phyloP scores from a whole-genome alignment of 805 yeast genomes.

The Candida ulmi region DNA sequence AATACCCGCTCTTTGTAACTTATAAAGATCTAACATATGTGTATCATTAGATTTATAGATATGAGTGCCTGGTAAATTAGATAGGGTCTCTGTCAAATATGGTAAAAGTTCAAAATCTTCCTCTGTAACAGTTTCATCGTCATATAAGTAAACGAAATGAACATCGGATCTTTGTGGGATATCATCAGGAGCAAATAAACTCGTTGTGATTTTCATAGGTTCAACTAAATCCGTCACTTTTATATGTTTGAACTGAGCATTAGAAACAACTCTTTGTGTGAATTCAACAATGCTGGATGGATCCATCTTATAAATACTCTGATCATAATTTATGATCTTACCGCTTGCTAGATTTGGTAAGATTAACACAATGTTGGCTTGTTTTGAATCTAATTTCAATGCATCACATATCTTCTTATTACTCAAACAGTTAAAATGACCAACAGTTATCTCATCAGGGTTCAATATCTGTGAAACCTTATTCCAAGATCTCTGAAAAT shows the following conservation, averaged over 20 bases:
- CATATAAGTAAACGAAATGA: conserved; percentile 50
- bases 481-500: conserved; percentile 53
- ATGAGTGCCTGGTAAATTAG: conserved; percentile 51
- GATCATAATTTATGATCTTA: conserved; percentile 32
- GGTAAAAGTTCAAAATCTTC: conserved; percentile 64
- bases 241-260: conserved; percentile 33
- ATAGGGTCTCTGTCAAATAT: conserved; percentile 53
- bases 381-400: conserved; percentile 36
- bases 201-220: conserved; percentile 13
- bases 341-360: conserved; percentile 44
- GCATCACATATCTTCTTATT: conserved; percentile 46
- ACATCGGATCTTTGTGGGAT: conserved; percentile 32
- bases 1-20: conserved; percentile 31
- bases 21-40: conserved; percentile 31
- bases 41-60: conserved; percentile 47
- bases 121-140: conserved; percentile 40
- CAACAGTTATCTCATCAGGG: conserved; percentile 32
- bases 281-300: conserved; percentile 34
- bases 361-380: conserved; percentile 44
- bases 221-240: conserved; percentile 16
- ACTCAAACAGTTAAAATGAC: conserved; percentile 55
- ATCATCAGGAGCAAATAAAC: not conserved
- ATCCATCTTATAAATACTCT: conserved; percentile 15
- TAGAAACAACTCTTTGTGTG: conserved; percentile 42
- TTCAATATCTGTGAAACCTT: conserved; percentile 43